Base-by-base conservation (phyloP, 176 grass and related monocot species). In the Musa beccarii region DNA sequence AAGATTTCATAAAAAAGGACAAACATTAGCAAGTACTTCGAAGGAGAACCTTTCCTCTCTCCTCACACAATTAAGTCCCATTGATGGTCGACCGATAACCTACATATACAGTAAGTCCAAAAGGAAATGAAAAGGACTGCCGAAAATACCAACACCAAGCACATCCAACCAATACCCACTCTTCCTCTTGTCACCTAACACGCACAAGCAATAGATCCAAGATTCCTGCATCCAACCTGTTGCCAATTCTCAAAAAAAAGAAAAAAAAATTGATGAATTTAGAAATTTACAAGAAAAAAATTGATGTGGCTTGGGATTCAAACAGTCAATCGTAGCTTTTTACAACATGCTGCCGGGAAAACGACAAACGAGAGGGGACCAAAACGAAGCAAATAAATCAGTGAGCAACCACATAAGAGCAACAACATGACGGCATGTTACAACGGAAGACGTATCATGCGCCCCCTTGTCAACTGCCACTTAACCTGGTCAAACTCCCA, bases 141-240 rank as follows among this genome's bases (percentile, higher is more conserved):
- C 1, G 1, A n/a, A 17, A n/a, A 50, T 69, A 50, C 15, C 67
- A n/a, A 49, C 67, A 51, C 49, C 67, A 69, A 50, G 19, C 2
- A n/a, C 15, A 51, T 28, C 15, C 69, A 53, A 71, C 8, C 57
- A 61, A 61, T n/a, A 8, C 6, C 8, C 19, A 61, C 4, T 66
- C 24, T 26, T 66, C 2, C 63, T 11, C 23, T 56, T 28, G 26
- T 29, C 23, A 34, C 25, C 12, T 16, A 26, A 29, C 15, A 68
- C 0, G 14, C 13, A 68, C 34, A 16, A 34, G n/a, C 63, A 43
- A 67, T 16, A 68, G 25, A 68, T 68, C 34, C 65, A 68, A 26
- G 26, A 68, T 68, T 68, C 65, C 65, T 68, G 65, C 12, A 68
- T 34, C 65, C 34, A 11, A 12, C 65, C 65, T 68, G 25, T 68